Evolutionary conservation across 164 flowering plant genomes (phyloP), one percentile per base, ranked within the genome.

Genomic region (grape (Vitis vinifera)): DNA sequence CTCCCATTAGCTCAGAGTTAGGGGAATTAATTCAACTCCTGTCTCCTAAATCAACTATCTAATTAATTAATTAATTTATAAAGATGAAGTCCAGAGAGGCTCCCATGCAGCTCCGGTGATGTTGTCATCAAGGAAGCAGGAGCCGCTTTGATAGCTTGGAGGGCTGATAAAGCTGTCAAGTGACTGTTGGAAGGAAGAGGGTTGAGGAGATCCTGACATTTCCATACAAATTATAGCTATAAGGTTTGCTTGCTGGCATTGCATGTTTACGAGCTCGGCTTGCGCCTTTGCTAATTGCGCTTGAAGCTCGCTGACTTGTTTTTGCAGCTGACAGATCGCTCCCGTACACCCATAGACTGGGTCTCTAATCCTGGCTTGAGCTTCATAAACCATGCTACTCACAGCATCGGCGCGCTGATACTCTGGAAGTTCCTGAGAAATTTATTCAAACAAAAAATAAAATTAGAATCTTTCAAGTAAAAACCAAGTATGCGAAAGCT

Each of bases 321-420:
- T 85, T 60, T 87, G 91, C 4, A 87, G 83, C 37, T 85, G 87
- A 61, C 81, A 87, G 47, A 87, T 85, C 4, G 91, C 86, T 0
- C 91, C 91, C 4, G 89, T 88, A 27, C 87, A 82, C 2, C 91
- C 91, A 66, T 87, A 87, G 1, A 87, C 85, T 0, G 91, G 91
- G 81, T 87, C 91, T 55, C 91, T 68, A 12, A 84, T 77, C 55
- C 91, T 79, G 7, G 89, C 89, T 7, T 79, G 75, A 0, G 91
- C 91, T 59, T 87, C 91, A 37, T 87, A 87, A 1, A 87, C 91
- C 86, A 87, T 81, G 79, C 91, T 87, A 63, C 81, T 83, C 67
- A 87, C 91, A 1, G 91, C 91, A 49, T 87, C 91, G 0, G 82
- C 86, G 50, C 91, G 81, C 17, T 85, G 87, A 1, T 73, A 60